Conservation (phyloP, 2,329 filamentous ascomycete genomes). For the Colletotrichum euphorbiae region DNA sequence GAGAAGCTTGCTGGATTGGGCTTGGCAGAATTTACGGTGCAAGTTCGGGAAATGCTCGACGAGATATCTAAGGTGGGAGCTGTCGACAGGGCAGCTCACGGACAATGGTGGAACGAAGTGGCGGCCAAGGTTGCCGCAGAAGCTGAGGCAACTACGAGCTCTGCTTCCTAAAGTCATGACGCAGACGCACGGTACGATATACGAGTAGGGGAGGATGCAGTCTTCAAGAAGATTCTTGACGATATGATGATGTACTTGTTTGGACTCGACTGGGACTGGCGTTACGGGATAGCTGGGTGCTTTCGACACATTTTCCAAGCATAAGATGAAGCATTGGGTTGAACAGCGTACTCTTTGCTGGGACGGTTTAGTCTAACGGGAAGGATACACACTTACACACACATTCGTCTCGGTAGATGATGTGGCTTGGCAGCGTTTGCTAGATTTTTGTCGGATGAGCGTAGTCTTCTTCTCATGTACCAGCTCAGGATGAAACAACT, state of each 20-base stretch:
- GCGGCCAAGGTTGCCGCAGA: slow-evolving; percentile 65
- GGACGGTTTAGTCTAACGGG: slow-evolving; percentile 22
- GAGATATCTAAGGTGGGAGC: slow-evolving; percentile 72
- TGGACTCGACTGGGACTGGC: slow-evolving; percentile 29
- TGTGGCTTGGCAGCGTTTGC: slow-evolving; percentile 8
- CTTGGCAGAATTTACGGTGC: slow-evolving; percentile 78
- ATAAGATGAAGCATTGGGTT: slow-evolving; percentile 28
- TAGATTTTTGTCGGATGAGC: slow-evolving; percentile 1
- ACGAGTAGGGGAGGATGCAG: slow-evolving; percentile 23
- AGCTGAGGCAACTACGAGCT: slow-evolving; percentile 42
- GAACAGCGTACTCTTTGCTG: slow-evolving; percentile 14
- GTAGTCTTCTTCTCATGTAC: neutral
- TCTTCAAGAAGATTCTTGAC: slow-evolving; percentile 28
- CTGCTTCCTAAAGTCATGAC: slow-evolving; percentile 5
- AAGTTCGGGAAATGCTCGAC: slow-evolving; percentile 76
- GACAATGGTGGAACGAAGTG: slow-evolving; percentile 76
- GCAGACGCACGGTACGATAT: slow-evolving; percentile 38
- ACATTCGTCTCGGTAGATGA: neutral
- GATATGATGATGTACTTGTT: slow-evolving; percentile 38
- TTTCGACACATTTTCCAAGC: slow-evolving; percentile 26
- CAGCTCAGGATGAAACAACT: neutral
- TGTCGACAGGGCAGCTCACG: slow-evolving; percentile 77
- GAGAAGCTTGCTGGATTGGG: slow-evolving; percentile 78
- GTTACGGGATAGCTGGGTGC: slow-evolving; percentile 23
- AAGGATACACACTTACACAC: neutral